Evolutionary conservation across 768 basidiomycete genomes (phyloP), one percentile per base, ranked within the genome.

Genomic region (Pleurotus cornucopiae): DNA sequence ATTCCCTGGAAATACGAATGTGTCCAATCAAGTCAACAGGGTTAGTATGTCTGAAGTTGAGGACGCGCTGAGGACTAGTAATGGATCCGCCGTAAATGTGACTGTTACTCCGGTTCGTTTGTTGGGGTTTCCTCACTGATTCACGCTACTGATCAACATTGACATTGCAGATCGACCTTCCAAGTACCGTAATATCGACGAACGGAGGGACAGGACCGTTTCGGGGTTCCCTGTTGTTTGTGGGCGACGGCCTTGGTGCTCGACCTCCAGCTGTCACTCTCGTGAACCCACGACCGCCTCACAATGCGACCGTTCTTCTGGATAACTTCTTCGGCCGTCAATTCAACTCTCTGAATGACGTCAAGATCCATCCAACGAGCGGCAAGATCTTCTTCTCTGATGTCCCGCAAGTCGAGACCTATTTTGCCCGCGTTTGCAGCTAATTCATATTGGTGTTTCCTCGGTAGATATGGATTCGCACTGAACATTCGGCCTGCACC

Each of bases 321-420:
- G 87, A 91, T 69, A 91, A 91, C 71, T 89, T 78, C 69, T 87
- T 81, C 62, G 89, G 89, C 1, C 74, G 87, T 2, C 88, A 90
- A 60, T 92, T 91, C 71, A 91, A 88, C 69, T 89, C 89, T 1
- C 66, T 92, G 49, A 89, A 91, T 65, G 90, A 94, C 60, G 75
- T 86, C 57, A 90, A 88, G 62, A 73, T 90, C 3, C 84, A 89
- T 49, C 88, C 86, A 1, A 34, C 30, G 11, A 86, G 78, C 58
- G 82, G 83, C 37, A 80, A 80, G 37, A 61, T 91, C 2, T 90
- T 87, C 71, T 90, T 92, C 69, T 91, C 89, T 0, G 89, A 93
- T 63, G 73, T 76, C n/a, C 71, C 75, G 81, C 89, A 71, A 45
- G 83, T 44, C n/a, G 2, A 44, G 11, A 2, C 13, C 9, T 9